phyloP scores from a whole-genome alignment of 2,329 filamentous ascomycete genomes.

The Pseudocercospora fijiensis region DNA sequence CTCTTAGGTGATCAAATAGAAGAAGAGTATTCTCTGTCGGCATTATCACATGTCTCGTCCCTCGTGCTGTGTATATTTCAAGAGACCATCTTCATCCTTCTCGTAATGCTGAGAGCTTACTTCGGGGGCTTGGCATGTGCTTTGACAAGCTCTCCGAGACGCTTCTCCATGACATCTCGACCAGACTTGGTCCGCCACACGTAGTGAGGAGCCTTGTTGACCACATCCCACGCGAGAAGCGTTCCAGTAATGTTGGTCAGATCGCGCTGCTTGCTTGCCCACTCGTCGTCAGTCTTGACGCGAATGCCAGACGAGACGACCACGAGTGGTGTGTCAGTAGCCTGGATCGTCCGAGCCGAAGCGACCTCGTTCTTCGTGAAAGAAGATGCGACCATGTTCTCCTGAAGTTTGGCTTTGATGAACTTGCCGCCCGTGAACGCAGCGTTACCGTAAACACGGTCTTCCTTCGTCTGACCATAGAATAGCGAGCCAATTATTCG shows the following conservation, averaged over 20 bases:
- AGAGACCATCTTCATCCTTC: neutral
- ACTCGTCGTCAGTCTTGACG: conserved; percentile 64
- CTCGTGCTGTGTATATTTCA: neutral
- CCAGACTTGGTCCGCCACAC: conserved; percentile 79
- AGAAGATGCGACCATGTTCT: conserved; percentile 81
- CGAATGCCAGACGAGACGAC: conserved; percentile 79
- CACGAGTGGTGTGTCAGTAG: conserved; percentile 69
- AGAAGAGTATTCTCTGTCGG: conserved; percentile 8
- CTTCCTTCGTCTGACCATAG: conserved; percentile 73
- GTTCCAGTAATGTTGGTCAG: conserved; percentile 77
- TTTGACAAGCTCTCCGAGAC: conserved; percentile 67
- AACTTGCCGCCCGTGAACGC: conserved; percentile 78
- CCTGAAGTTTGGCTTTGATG: conserved; percentile 88
- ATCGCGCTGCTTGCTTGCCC: conserved; percentile 84
- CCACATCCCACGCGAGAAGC: conserved; percentile 79
- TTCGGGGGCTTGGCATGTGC: conserved; percentile 22
- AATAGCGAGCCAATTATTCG: conserved; percentile 78
- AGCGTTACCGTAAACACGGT: conserved; percentile 78
- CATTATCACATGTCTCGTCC: neutral
- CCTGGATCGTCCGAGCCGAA: conserved; percentile 76
- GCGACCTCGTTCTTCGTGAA: conserved; percentile 80
- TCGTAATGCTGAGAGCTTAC: neutral
- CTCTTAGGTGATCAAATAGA: neutral
- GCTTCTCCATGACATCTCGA: conserved; percentile 72
- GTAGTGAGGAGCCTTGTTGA: conserved; percentile 78